Conservation (phyloP, 352 stramenopile genomes). For the Aphanomyces cochlioides region DNA sequence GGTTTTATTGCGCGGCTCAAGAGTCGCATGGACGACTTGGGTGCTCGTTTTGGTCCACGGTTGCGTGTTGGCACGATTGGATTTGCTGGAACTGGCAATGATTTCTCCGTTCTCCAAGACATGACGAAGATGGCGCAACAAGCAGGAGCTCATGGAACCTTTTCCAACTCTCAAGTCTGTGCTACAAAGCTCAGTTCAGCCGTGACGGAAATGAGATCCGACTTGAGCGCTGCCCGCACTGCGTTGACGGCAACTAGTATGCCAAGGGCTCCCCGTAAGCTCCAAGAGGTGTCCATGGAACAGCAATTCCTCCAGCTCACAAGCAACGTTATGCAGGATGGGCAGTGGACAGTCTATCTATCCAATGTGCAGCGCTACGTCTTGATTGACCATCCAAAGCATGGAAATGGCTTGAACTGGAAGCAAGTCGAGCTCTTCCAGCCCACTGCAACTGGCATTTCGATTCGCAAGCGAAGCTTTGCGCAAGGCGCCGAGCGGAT, state of each 20-base stretch:
- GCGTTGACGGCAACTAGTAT: background rate
- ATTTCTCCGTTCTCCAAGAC: background rate
- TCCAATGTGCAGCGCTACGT: background rate
- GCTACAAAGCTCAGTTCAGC: constrained; percentile 4
- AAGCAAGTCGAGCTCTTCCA: background rate
- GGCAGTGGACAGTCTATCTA: background rate
- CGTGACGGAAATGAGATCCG: constrained; percentile 2
- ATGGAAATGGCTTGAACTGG: background rate
- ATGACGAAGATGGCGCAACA: background rate
- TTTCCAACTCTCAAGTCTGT: background rate
- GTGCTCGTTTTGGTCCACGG: constrained; percentile 26
- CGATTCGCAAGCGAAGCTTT: constrained; percentile 29
- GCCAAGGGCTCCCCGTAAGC: background rate
- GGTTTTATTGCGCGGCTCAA: background rate
- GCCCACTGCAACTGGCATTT: constrained; percentile 13
- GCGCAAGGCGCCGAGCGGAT: constrained; percentile 33
- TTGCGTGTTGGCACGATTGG: constrained; percentile 18
- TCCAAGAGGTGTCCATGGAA: background rate
- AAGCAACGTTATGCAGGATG: background rate
- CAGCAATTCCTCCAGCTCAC: background rate
- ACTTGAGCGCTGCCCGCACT: background rate
- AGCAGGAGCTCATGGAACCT: background rate
- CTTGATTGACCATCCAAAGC: background rate
- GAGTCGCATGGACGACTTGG: constrained; percentile 27
- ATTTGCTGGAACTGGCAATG: background rate